A percentile compares a stretch with the other conserved stretches of the same genome.
phyloP scores from a whole-genome alignment of 2,329 filamentous ascomycete species.

The Aspergillus hiratsukae region DNA sequence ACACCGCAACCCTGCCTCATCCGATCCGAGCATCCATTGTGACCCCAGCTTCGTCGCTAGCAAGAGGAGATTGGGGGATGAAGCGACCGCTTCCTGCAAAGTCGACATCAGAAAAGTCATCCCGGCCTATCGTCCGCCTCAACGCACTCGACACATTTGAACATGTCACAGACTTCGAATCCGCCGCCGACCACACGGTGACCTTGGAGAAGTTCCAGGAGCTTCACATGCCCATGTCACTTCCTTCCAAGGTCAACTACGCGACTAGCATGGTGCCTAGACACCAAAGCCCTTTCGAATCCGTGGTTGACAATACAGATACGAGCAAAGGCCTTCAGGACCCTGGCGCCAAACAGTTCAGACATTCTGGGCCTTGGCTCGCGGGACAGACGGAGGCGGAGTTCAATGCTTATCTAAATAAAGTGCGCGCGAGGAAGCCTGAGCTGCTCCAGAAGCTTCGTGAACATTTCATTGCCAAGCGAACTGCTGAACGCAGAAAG shows the following conservation, averaged over 20 bases:
- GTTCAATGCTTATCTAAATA: conserved; percentile 50
- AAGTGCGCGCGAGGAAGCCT: conserved; percentile 40
- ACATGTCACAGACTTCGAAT: conserved; percentile 83
- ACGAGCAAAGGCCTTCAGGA: conserved; percentile 30
- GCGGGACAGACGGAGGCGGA: conserved; percentile 52
- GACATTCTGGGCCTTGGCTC: conserved; percentile 56
- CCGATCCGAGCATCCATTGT: conserved; percentile 82
- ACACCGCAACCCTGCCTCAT: conserved; percentile 68
- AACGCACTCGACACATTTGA: conserved; percentile 78
- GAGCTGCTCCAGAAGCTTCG: conserved; percentile 35
- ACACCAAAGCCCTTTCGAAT: conserved; percentile 41
- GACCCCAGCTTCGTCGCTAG: conserved; percentile 67
- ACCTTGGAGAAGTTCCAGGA: conserved; percentile 84
- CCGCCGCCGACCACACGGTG: conserved; percentile 73
- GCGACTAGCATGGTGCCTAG: conserved; percentile 22
- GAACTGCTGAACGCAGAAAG: conserved; percentile 32
- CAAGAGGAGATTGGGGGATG: conserved; percentile 84
- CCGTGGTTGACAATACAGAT: conserved; percentile 42
- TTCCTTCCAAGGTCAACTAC: conserved; percentile 36
- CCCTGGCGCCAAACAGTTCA: conserved; percentile 46
- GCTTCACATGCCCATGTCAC: conserved; percentile 66
- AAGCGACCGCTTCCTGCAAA: conserved; percentile 78
- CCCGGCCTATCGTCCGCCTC: conserved; percentile 70
- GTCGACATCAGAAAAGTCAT: conserved; percentile 64
- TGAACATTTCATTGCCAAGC: conserved; percentile 30